Percentiles rank a stretch among this genome's conserved stretches.
These are phyloP conservation scores for Alectoria sarmentosa DNA, from an alignment of 495 filamentous ascomycete species.

Conservation along the genomic window DNA sequence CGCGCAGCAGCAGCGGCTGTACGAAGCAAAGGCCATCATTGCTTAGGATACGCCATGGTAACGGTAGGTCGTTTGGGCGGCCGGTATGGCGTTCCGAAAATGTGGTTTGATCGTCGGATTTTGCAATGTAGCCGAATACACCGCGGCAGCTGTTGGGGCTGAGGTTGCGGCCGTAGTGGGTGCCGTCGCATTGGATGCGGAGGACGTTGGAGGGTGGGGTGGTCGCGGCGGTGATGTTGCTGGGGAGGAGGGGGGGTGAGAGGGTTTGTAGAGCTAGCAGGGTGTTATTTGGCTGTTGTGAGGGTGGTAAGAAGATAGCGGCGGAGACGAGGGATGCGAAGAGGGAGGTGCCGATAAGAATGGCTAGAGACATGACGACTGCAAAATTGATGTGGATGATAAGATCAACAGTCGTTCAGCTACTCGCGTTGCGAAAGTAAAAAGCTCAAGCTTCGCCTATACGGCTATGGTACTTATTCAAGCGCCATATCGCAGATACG, in stretches of 20 bases:
- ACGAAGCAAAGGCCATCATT: slow-evolving; percentile 3
- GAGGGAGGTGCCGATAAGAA: neutral
- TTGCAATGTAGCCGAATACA: neutral
- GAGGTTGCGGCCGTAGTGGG: neutral
- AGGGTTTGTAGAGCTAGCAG: neutral
- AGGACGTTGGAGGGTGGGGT: neutral
- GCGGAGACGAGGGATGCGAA: neutral
- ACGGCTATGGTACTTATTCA: neutral
- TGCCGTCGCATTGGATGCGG: slow-evolving; percentile 1
- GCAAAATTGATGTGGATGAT: neutral
- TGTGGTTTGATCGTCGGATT: neutral
- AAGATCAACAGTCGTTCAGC: neutral
- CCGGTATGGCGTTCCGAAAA: slow-evolving; percentile 1
- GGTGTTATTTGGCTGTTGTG: neutral
- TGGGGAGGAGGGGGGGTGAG: neutral
- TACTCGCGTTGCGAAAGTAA: neutral
- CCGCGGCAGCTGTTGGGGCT: slow-evolving; percentile 4
- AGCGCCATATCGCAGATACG: neutral
- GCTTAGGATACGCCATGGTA: slow-evolving; percentile 2
- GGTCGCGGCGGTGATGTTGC: neutral
- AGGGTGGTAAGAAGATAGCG: neutral
- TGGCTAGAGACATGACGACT: neutral
- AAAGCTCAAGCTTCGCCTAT: neutral
- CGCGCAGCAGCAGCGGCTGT: neutral
- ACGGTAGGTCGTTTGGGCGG: neutral